These are phyloP conservation scores for Penicillium malachiteum DNA, from an alignment of 495 filamentous ascomycete genomes.

Conservation along the genomic window DNA sequence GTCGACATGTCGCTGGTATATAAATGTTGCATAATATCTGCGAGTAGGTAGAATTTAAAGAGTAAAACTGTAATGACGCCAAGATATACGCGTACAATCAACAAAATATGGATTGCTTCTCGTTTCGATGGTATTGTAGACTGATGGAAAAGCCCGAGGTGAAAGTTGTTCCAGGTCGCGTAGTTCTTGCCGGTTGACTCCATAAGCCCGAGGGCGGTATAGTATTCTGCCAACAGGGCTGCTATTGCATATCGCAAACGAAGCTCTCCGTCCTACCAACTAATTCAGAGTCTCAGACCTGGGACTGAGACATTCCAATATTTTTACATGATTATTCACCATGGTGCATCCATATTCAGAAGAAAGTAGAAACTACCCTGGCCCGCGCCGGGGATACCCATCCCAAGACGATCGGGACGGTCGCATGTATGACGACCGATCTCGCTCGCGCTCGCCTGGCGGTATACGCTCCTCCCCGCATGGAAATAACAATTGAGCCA, in stretches of 20 bases:
- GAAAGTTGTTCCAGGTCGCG: too few relatives aligned
- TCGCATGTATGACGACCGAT: slow-evolving; percentile 51
- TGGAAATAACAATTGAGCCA: slow-evolving; percentile 22
- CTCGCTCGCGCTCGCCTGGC: slow-evolving; percentile 46
- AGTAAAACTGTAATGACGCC: too few relatives aligned
- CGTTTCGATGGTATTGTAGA: too few relatives aligned
- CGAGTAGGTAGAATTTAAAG: too few relatives aligned
- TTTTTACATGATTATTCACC: slow-evolving; percentile 9
- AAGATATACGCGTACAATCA: too few relatives aligned
- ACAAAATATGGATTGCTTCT: too few relatives aligned
- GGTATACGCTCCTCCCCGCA: slow-evolving; percentile 49
- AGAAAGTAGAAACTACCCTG: slow-evolving; percentile 28
- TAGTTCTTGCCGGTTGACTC: too few relatives aligned
- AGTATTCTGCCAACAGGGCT: slow-evolving; percentile 9
- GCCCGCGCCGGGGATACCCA: slow-evolving; percentile 29
- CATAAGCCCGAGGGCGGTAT: slow-evolving; percentile 9
- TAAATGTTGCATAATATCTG: too few relatives aligned
- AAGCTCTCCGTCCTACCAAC: slow-evolving; percentile 6
- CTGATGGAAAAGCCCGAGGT: too few relatives aligned
- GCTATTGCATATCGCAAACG: slow-evolving; percentile 9
- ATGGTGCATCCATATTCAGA: slow-evolving; percentile 38
- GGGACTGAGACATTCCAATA: background rate
- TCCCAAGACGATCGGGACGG: slow-evolving; percentile 27
- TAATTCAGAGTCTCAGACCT: slow-evolving; percentile 3
- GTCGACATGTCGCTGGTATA: too few relatives aligned